Percentiles rank a stretch among this genome's conserved stretches.
Conservation (phyloP, 768 basidiomycete species). For the Megacollybia marginata region DNA sequence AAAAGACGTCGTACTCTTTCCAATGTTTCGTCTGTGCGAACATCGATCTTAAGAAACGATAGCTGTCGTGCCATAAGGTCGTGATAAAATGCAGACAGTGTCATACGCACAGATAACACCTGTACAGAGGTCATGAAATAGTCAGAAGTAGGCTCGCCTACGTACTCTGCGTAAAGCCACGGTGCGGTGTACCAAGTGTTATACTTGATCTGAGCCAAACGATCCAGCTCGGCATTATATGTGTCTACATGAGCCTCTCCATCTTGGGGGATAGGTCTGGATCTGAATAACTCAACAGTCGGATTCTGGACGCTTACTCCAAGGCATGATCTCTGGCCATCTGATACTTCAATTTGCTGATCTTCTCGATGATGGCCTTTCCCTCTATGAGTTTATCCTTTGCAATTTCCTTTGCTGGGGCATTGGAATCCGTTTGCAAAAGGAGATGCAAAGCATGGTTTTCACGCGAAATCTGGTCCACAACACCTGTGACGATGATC, state of each 20-base stretch:
- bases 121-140: constrained; percentile 13
- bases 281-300: background rate
- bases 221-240: constrained; percentile 73
- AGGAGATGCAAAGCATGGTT: constrained; percentile 51
- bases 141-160: constrained; percentile 7
- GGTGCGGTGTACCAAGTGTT: constrained; percentile 88
- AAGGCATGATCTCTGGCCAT: constrained; percentile 74
- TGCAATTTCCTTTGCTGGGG: constrained; percentile 14
- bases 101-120: constrained; percentile 63
- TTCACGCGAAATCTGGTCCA: constrained; percentile 66
- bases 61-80: constrained; percentile 37
- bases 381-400: constrained; percentile 61
- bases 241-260: constrained; percentile 58
- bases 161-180: constrained; percentile 95
- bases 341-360: constrained; percentile 78
- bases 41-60: constrained; percentile 72
- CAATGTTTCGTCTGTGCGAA: constrained; percentile 65
- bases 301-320: constrained; percentile 37
- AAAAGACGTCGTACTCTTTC: constrained; percentile 79
- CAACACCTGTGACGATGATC: constrained; percentile 72
- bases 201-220: constrained; percentile 35
- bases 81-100: background rate
- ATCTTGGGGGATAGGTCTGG: constrained; percentile 67
- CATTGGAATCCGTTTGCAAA: constrained; percentile 11
- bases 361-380: constrained; percentile 63